Base-by-base conservation (phyloP, 805 yeast genomes). In the Metschnikowia henanensis region DNA sequence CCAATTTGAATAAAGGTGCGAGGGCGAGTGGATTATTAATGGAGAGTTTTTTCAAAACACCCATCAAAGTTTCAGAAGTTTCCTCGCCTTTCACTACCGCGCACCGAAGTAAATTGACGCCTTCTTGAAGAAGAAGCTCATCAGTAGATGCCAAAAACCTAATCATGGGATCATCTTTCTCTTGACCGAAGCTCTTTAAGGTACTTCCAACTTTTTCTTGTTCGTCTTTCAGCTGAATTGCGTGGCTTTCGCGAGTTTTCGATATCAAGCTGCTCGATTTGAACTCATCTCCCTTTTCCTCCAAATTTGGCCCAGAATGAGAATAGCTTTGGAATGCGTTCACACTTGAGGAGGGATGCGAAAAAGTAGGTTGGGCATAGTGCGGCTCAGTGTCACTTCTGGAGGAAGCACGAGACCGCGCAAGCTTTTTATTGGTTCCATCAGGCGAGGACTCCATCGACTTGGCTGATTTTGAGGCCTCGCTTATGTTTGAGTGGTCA, bases 11-110 rank as follows among this genome's bases (percentile, higher is more conserved):
- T 10, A 73, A 51, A 1, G 75, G 73, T 19, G 45, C 49, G 29
- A 72, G 53, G 5, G 64, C 42, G 6, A 48, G 42, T 1, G 73
- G 71, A 28, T 67, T 55, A 9, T 57, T 37, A 3, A 64, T 47
- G 2, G 73, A 64, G 12, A 67, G 57, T 15, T 48, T 55, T 19
- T 50, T 54, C 13, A 71, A 43, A n/a, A 59, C 49, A 0, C 39
- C 44, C 20, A 47, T 49, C 2, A 65, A 46, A 30, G 59, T 62
- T 1, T 40, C 17, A 1, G 72, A 55, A 20, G 68, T 43, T 10
- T 60, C 64, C 37, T 72, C 76, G 17, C 61, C 62, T 2, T 62
- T 65, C 38, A 65, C 52, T 4, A 72, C 58, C 0, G 76, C 74
- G 49, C 60, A 66, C 34, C 64, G 65, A 32, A 72, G 56, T 20